Base-by-base conservation (phyloP, 148 eudicot species). In the Fallopia convolvulus region DNA sequence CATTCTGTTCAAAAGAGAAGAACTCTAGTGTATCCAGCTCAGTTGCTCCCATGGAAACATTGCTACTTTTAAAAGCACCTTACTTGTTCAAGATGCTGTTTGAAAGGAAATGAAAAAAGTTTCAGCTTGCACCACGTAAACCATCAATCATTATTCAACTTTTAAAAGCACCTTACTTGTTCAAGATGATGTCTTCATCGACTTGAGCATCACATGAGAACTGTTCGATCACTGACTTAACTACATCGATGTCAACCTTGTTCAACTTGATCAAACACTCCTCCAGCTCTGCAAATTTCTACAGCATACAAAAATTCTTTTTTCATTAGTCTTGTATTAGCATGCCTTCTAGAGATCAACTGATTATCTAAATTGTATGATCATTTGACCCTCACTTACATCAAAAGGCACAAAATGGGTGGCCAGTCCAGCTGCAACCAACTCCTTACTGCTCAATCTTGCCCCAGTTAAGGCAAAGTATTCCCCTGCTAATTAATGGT, bases 381-480 rank as follows among this genome's bases (percentile, higher is more conserved):
- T 68, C 20, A 6, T 68, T 68, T 65, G 26, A 40, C 20, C 46
- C 61, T 8, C 32, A 80, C 80, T 81, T 79, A 96, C 99, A 88
- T 96, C 98, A 32, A 89, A 90, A 36, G 91, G 94, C 75, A 93
- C 99, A 84, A 85, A 91, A 86, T 96, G 99, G 79, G 98, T 93
- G 26, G 98, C 99, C 68, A 96, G 78, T 79, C 94, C 90, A 77
- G 90, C 86, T 70, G 93, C 85, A 79, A 96, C 92, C 80, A 96
- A 80, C 82, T 96, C 99, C 76, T 83, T 80, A 75, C 97, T 93
- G 77, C 77, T 90, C 84, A 96, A 84, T 86, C 98, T 88, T 52
- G 89, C 81, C 21, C 99, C 99, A 49, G 99, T 93, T 80, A 96
- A 88, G 83, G 89, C 99, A 75, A 96, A 80, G 87, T 82, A 96